Evolutionary conservation across 441 rosid species (phyloP), one percentile per base, ranked within the genome.

Genomic region (Rhodomyrtus psidioides): DNA sequence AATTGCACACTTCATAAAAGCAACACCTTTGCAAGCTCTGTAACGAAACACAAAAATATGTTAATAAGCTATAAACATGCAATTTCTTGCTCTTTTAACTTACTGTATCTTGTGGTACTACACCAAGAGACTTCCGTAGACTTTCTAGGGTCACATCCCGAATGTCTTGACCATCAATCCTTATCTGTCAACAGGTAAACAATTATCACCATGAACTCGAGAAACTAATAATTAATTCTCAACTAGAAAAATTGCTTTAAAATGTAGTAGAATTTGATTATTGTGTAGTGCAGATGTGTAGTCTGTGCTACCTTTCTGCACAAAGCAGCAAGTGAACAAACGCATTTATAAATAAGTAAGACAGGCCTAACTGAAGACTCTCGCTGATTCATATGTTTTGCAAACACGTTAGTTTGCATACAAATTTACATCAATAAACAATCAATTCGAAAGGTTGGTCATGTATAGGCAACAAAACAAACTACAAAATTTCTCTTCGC

Each of bases 71-170:
- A 30, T 27, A 65, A 62, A 55, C 53, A 57, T 76, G 54, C 84
- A 82, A 21, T 70, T 70, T 70, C 49, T 70, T 19, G 16, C 8
- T 21, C 79, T 70, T 70, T 70, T 70, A 89, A 90, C 95, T 91
- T 92, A 97, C 99, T 62, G 98, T 96, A 90, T 97, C 99, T 91
- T 97, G 99, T 10, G 99, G 99, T 74, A 97, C 99, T 89, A 95
- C 98, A 90, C 98, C 99, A 88, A 96, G 90, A 82, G 92, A 89
- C 85, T 88, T 91, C 79, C 99, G 91, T 87, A 96, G 92, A 88
- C 99, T 96, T 89, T 92, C 94, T 84, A 94, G 86, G 59, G 93
- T 93, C 57, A 95, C 95, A 87, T 97, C 94, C 84, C 94, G 91
- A 89, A 95, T 92, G 88, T 97, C 97, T 93, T 97, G 99, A 87